These are phyloP conservation scores for Malus hybrid DNA, from an alignment of 331 rosid genomes.

Conservation along the genomic window DNA sequence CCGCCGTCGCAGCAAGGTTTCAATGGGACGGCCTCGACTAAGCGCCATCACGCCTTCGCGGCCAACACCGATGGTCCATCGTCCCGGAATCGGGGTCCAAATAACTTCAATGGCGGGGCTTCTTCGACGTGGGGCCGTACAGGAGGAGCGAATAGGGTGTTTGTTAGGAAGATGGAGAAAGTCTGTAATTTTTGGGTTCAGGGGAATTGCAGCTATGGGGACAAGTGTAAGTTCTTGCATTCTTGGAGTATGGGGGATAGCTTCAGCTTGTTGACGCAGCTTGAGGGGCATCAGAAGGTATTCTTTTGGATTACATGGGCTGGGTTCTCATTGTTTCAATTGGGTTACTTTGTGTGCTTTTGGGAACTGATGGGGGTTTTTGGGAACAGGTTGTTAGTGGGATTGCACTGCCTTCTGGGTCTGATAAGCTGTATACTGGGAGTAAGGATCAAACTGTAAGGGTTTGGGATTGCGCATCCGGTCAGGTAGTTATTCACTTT, in stretches of 20 bases:
- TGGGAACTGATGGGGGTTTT: slow-evolving; percentile 12
- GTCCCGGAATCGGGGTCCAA: slow-evolving; percentile 39
- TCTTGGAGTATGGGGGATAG: slow-evolving; percentile 84
- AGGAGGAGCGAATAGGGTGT: slow-evolving; percentile 27
- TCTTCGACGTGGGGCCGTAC: slow-evolving; percentile 49
- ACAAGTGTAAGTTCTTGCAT: slow-evolving; percentile 70
- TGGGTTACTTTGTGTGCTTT: background rate
- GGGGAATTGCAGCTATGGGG: slow-evolving; percentile 74
- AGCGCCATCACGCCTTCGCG: slow-evolving; percentile 47
- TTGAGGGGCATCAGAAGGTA: slow-evolving; percentile 92
- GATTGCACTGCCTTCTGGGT: slow-evolving; percentile 81
- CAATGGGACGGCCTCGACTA: slow-evolving; percentile 52
- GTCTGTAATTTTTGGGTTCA: slow-evolving; percentile 69
- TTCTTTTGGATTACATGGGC: background rate
- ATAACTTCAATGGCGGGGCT: slow-evolving; percentile 32
- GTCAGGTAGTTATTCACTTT: slow-evolving; percentile 49
- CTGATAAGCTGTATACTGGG: slow-evolving; percentile 86
- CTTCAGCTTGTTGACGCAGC: slow-evolving; percentile 64
- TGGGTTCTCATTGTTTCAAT: background rate
- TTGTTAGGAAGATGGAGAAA: slow-evolving; percentile 56
- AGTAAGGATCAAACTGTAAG: slow-evolving; percentile 76
- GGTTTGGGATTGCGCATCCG: slow-evolving; percentile 91
- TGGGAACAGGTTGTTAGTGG: slow-evolving; percentile 65
- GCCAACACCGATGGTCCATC: slow-evolving; percentile 40
- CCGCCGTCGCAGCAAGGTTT: slow-evolving; percentile 16